Base-by-base conservation (phyloP, 768 basidiomycete genomes). In the Tubosaeta sp. region DNA sequence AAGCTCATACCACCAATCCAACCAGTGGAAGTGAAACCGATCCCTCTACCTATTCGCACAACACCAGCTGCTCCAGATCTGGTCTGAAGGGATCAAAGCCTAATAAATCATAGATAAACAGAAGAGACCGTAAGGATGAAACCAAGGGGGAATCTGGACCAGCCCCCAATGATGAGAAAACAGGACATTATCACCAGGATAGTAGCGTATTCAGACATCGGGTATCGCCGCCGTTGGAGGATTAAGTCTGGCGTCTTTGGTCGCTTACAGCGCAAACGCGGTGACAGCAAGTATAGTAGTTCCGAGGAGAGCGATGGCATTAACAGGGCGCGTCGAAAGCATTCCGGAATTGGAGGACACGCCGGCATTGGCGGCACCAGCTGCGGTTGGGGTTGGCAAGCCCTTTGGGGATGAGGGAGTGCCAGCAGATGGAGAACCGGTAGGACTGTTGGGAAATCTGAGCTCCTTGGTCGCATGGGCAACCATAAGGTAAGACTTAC, bases 341-440 rank as follows among this genome's bases (percentile, higher is more conserved):
- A 62, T 67, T 33, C 68, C 66, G 25, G 61, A 56, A 19, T 27
- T n/a, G 31, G 62, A 53, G 49, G 34, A 34, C 41, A 59, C 0
- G 43, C 75, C 75, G 37, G 62, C 59, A 37, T 66, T 69, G 13
- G 69, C 74, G 12, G 70, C 71, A 58, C 72, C 73, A 4, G 52
- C 29, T 60, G 10, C 67, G 59, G 7, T 17, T n/a, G 63, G 17
- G 26, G 48, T 51, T 11, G 59, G 33, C 5, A 58, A 44, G 12
- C 61, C 3, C 13, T 63, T 33, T 34, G 66, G 55, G n/a, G 50
- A 43, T 27, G 61, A 32, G 26, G 34, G 5, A 31, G 32, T 6
- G 25, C 33, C 16, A 11, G 34, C 43, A 11, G 45, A 31, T 19
- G 56, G n/a, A 17, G 44, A 17, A 37, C 43, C 11, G 14, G 37